phyloP scores from a whole-genome alignment of 2,329 filamentous ascomycete species.

The Didymosphaeria variabile region DNA sequence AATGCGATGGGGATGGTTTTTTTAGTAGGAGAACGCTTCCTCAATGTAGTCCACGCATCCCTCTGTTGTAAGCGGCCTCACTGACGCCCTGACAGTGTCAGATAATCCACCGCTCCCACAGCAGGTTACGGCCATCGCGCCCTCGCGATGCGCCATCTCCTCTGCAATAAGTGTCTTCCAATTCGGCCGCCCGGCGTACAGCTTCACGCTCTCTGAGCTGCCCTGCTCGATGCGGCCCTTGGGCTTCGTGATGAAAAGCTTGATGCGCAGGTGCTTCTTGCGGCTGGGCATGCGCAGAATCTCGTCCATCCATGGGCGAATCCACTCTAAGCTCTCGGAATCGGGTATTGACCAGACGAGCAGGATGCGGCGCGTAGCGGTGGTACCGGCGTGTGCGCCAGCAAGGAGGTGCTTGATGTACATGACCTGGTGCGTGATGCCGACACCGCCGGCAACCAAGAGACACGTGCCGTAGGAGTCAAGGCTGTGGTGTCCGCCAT shows the following conservation, averaged over 20 bases:
- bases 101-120: conserved; percentile 71
- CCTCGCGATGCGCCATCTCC: conserved; percentile 63
- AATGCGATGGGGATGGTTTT: background rate
- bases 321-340: conserved; percentile 71
- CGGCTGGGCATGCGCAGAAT: conserved; percentile 68
- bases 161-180: conserved; percentile 65
- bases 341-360: conserved; percentile 83
- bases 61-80: conserved; percentile 60
- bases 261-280: conserved; percentile 66
- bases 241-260: conserved; percentile 71
- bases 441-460: conserved; percentile 81
- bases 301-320: conserved; percentile 72
- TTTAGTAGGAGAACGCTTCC: conserved; percentile 71
- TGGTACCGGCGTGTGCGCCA: conserved; percentile 73
- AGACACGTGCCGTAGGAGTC: conserved; percentile 81
- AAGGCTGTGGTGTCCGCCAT: conserved; percentile 74
- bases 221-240: conserved; percentile 63
- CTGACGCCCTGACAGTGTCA: conserved; percentile 67
- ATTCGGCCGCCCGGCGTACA: conserved; percentile 68
- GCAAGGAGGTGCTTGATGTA: conserved; percentile 77
- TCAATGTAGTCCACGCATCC: conserved; percentile 69
- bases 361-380: conserved; percentile 75
- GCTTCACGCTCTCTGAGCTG: conserved; percentile 65
- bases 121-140: conserved; percentile 68
- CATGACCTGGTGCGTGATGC: conserved; percentile 81